phyloP scores from a whole-genome alignment of 108 stramenopile genomes.

The Aurantiochytrium sp. region DNA sequence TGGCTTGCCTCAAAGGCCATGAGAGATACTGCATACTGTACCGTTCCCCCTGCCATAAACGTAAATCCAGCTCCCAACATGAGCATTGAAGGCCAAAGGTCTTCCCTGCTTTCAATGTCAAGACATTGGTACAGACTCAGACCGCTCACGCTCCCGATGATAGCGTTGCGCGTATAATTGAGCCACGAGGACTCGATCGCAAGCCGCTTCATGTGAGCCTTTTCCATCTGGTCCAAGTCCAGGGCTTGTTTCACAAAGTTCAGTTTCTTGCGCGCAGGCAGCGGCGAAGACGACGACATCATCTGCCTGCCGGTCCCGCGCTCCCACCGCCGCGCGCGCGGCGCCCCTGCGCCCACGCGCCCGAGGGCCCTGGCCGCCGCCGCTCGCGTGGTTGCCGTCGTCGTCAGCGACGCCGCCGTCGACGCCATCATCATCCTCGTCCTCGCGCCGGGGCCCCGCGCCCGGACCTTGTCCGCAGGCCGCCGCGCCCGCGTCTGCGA shows the following conservation, averaged over 20 bases:
- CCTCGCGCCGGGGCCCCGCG: neutral
- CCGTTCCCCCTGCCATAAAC: neutral
- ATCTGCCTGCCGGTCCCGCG: too few relatives aligned
- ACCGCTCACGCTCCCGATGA: constrained; percentile 11
- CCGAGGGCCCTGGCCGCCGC: neutral
- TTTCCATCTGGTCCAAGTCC: neutral
- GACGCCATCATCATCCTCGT: neutral
- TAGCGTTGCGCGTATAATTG: neutral
- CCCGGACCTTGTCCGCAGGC: neutral
- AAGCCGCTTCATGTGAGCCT: neutral
- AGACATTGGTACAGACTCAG: neutral
- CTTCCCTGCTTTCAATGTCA: neutral
- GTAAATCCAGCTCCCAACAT: neutral
- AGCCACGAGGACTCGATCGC: constrained; percentile 5
- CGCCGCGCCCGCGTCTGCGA: neutral
- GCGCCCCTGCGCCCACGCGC: too few relatives aligned
- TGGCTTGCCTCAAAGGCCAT: constrained; percentile 2
- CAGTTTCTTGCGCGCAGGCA: neutral
- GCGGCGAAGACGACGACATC: neutral
- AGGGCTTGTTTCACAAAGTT: neutral
- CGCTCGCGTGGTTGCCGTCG: neutral
- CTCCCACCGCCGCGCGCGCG: too few relatives aligned
- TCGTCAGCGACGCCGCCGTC: neutral
- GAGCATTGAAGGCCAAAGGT: neutral
- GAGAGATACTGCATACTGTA: neutral